Base-by-base conservation (phyloP, 108 stramenopile species). In the Skeletonema potamos region DNA sequence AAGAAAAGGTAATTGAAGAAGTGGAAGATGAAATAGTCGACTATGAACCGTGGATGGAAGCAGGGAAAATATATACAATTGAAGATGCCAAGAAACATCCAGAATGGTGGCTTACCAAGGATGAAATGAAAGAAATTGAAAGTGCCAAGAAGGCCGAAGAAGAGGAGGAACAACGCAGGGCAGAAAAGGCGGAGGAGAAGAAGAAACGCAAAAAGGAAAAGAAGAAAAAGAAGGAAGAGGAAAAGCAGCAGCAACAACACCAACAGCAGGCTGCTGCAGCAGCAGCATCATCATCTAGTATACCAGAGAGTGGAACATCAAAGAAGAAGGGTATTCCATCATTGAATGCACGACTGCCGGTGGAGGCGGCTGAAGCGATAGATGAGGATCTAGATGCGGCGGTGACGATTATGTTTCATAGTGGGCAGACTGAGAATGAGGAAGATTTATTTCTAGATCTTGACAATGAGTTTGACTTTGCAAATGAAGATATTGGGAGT, bases 1-100 rank as follows among this genome's bases (percentile, higher is more conserved):
- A 80, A 54, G 86, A 84, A 24, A 87, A 87, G 43, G 65, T 87
- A 8, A 69, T 92, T 70, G 87, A 92, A 74, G 92, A 91, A 67
- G 78, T 92, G 1, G 89, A 82, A 34, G 94, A 95, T 36, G 94
- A 91, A 68, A 66, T 92, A 4, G 86, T 92, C 18, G 89, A 93
- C 37, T 92, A 92, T 66, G 90, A 92, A 66, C 84, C 89, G 24
- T 92, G 92, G 94, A 92, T 95, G 92, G 87, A 91, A 30, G 81
- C 85, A 46, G 91, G 88, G 9, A 51, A 22, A 24, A 70, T 51
- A 48, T 82, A 84, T 48, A 79, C 86, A 15, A 37, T 81, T 9
- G 90, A 73, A 30, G 70, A 86, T 58, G 78, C 78, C 6, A 85
- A 77, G 11, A 54, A 65, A 32, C 90, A 92, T 72, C 94, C 94